A percentile compares a stretch with the other conserved stretches of the same genome.
These are phyloP conservation scores for Candida sp. DNA, from an alignment of 1,139 yeast species.

Conservation along the genomic window DNA sequence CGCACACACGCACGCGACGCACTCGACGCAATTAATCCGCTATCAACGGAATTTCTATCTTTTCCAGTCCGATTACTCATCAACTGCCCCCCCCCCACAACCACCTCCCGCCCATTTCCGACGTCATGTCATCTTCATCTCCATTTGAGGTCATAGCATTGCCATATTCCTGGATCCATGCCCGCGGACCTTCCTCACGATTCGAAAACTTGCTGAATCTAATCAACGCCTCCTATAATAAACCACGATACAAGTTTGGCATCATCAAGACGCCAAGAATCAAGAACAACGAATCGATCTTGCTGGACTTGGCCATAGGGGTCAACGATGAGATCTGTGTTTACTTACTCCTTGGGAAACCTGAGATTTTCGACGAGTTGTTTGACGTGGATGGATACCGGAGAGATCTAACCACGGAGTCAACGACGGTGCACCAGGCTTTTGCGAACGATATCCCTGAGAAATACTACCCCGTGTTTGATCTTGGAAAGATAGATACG, in stretches of 20 bases:
- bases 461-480: slow-evolving; percentile 16
- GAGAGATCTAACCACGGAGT: slow-evolving; percentile 28
- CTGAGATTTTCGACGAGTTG: slow-evolving; percentile 16
- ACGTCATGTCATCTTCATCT: slow-evolving; percentile 13
- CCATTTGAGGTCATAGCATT: slow-evolving; percentile 25
- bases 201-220: slow-evolving; percentile 22
- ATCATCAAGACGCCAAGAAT: slow-evolving; percentile 50
- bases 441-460: slow-evolving; percentile 35
- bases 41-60: too few relatives aligned
- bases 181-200: slow-evolving; percentile 12
- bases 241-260: slow-evolving; percentile 45
- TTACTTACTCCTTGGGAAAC: slow-evolving; percentile 34
- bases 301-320: slow-evolving; percentile 28
- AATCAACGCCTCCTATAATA: slow-evolving; percentile 55
- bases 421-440: not conserved
- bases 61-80: not conserved
- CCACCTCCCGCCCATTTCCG: too few relatives aligned
- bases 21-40: too few relatives aligned
- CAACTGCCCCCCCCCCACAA: too few relatives aligned
- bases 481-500: slow-evolving; percentile 15
- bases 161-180: slow-evolving; percentile 27
- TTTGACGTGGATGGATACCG: slow-evolving; percentile 14
- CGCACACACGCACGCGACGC: too few relatives aligned
- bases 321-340: slow-evolving; percentile 22
- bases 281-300: slow-evolving; percentile 27